Evolutionary conservation across 2,329 filamentous ascomycete genomes (phyloP), one percentile per base, ranked within the genome.

Genomic region (Aspergillus latus): DNA sequence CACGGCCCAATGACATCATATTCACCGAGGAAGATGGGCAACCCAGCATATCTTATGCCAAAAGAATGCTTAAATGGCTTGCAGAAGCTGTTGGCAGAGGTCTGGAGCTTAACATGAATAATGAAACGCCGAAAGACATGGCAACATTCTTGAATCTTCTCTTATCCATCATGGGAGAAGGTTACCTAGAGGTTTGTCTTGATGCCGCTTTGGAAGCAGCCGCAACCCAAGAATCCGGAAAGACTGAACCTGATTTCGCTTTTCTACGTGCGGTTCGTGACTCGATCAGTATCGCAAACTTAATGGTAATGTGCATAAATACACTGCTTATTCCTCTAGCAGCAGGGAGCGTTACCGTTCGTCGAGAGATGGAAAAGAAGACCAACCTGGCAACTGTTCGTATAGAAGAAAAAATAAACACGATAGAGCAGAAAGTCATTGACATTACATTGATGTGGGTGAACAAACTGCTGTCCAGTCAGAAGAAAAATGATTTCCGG

Each of bases 31-130:
- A 93, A 68, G 93, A 99, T 67, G 94, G 94, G 34, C 81, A 86
- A 55, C 78, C 97, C 28, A 93, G 87, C 63, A 80, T 95, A 4
- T 80, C 85, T n/a, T 92, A 89, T 71, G 90, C 92, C n/a, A 97
- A 97, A 76, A 85, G 94, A 56, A 99, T 99, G 92, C 83, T 99
- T 58, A 95, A 90, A 70, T 99, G 94, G 94, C 79, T 99, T 40
- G 94, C 94, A 2, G 94, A 99, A 78, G 92, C 90, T 60, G 93
- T 99, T 26, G 89, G 94, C 39, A 83, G 94, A 61, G 91, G 92
- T 0, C 81, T 99, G 8, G 94, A 99, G 72, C 81, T 99, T n/a
- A 92, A 90, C 26, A 88, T 90, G 26, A 87, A 87, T 50, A 88
- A 83, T 56, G 94, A 99, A 65, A 97, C 92, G 4, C 91, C 94